Percentiles rank a stretch among this genome's conserved stretches.
Conservation (phyloP, 768 basidiomycete species). For the Coprinellus micaceus region DNA sequence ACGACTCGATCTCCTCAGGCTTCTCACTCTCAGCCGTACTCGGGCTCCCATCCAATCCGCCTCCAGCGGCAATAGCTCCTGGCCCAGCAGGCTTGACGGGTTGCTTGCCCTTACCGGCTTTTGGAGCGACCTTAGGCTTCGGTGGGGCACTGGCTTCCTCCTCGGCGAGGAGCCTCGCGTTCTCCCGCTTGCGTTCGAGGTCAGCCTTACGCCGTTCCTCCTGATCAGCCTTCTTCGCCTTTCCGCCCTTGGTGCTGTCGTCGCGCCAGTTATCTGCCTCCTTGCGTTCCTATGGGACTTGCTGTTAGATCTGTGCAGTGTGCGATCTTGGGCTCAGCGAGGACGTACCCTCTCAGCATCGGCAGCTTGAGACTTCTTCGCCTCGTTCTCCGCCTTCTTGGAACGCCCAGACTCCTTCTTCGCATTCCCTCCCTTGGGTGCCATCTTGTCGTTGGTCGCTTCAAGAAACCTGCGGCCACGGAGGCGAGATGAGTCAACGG, state of each 20-base stretch:
- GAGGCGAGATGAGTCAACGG: no score
- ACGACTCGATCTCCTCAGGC: conserved; percentile 56
- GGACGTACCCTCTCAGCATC: conserved; percentile 54
- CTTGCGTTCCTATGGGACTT: conserved; percentile 56
- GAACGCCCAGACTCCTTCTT: conserved; percentile 91
- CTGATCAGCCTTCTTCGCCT: conserved; percentile 62
- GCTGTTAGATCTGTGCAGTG: no score
- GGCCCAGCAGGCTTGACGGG: conserved; percentile 66
- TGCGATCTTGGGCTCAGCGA: no score
- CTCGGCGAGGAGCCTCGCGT: conserved; percentile 79
- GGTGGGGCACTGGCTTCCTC: conserved; percentile 66
- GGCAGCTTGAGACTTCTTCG: conserved; percentile 67
- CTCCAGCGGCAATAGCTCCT: conserved; percentile 81
- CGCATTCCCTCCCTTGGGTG: conserved; percentile 84
- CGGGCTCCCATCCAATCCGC: conserved; percentile 30
- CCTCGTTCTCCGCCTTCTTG: conserved; percentile 89
- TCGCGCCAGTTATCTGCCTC: conserved; percentile 69
- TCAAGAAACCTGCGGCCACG: no score
- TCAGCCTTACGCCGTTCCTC: conserved; percentile 81
- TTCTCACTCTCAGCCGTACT: conserved; percentile 25
- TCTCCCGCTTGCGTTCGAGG: conserved; percentile 82
- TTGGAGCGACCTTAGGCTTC: conserved; percentile 62
- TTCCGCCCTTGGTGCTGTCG: conserved; percentile 56
- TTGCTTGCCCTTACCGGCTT: conserved; percentile 53
- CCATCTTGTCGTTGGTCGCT: conserved; percentile 41